Evolutionary conservation across 352 stramenopile genomes (phyloP), one percentile per base, ranked within the genome.

Genomic region (Pythium phragmitis): DNA sequence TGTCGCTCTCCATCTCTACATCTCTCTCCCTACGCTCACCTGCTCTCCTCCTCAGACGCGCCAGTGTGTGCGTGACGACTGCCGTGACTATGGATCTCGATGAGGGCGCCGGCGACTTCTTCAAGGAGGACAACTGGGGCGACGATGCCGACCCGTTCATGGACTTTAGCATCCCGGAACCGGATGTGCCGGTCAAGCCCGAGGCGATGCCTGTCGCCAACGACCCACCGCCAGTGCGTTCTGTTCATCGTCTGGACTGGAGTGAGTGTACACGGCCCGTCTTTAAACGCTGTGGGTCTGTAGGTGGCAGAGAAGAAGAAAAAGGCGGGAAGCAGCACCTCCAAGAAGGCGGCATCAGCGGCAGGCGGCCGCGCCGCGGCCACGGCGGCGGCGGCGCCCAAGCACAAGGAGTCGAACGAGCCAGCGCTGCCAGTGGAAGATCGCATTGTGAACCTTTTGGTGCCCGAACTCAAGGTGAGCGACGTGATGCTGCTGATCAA

Each of bases 401-500:
- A 73, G 30, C 65, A 74, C 9, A 87, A 83, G 65, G 64, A 74
- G 39, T 8, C 49, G 17, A 76, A 81, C 19, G 82, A 88, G 53
- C 81, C 82, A 21, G 57, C 79, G 48, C 68, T 96, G 41, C 85
- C 87, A 11, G 94, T 94, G 83, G 87, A 96, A 57, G 87, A 96
- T 50, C 79, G 85, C 21, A 96, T 96, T 60, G 82, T 92, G 71
- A 96, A 93, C 63, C 65, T 96, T 54, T 67, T 96, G 19, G 85
- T 94, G 51, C 83, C 85, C 0, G 87, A 94, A 41, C 77, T 96
- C 48, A 92, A 94, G 67, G 87, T 94, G 47, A 85, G 86, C 55
- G 87, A 96, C 65, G 83, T 96, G 57, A 92, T 96, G 80, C 72
- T 89, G 66, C 70, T 96, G 41, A 94, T 96, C 69, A 84, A 90